Percentiles rank a stretch among this genome's conserved stretches.
These are phyloP conservation scores for Globisporangium acanthophoron DNA, from an alignment of 352 stramenopile species.

Conservation along the genomic window DNA sequence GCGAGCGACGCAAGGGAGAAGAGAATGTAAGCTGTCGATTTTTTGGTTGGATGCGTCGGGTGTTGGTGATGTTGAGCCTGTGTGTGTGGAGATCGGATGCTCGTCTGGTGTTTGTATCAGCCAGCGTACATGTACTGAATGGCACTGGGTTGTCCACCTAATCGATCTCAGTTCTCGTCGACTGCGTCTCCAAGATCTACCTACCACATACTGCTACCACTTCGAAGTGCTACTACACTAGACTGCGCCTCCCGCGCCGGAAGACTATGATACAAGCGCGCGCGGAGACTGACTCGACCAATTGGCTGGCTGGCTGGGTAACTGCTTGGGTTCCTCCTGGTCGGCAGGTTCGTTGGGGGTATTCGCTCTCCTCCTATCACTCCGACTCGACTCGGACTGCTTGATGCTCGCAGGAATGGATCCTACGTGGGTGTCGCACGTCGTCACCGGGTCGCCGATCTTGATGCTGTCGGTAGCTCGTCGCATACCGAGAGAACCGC, in stretches of 20 bases:
- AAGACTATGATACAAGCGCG: background rate
- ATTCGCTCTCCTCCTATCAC: background rate
- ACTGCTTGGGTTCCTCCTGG: background rate
- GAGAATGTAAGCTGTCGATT: conserved; percentile 16
- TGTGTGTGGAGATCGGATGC: background rate
- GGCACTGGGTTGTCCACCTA: too few species aligned
- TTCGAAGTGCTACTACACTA: too few species aligned
- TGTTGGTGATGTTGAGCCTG: background rate
- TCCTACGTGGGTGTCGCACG: background rate
- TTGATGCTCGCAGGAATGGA: background rate
- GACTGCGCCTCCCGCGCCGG: background rate
- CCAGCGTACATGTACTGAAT: too few species aligned
- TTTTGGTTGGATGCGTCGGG: conserved; percentile 7
- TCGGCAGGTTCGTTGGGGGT: background rate
- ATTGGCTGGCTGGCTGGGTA: background rate
- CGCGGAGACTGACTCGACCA: background rate
- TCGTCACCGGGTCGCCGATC: background rate
- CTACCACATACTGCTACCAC: too few species aligned
- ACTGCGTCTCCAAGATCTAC: too few species aligned
- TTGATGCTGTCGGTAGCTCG: background rate
- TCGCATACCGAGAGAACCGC: background rate
- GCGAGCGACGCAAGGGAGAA: background rate
- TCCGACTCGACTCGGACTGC: background rate
- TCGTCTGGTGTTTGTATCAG: too few species aligned
- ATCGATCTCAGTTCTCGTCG: too few species aligned